Conservation (phyloP, 257 asterid species). For the Nicotiana benthamiana region DNA sequence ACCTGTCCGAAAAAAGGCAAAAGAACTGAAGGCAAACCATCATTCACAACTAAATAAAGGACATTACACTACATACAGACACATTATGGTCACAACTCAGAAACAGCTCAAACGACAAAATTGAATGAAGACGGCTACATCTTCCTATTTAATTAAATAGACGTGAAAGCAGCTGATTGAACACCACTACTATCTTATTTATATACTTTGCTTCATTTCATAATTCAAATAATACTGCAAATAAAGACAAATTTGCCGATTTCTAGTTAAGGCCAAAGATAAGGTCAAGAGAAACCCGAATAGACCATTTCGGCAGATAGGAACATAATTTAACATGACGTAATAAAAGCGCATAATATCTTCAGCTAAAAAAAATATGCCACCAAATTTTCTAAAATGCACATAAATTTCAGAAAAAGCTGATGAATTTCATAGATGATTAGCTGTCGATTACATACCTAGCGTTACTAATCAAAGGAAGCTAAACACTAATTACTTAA, state of each 20-base stretch:
- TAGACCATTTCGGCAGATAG: not conserved
- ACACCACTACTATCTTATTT: not conserved
- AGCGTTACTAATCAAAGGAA: not conserved
- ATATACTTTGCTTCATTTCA: not conserved
- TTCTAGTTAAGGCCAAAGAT: not conserved
- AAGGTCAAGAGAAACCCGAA: not conserved
- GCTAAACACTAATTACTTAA: not conserved
- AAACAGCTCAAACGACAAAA: not conserved
- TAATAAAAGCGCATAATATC: not conserved
- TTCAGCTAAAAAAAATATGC: not conserved
- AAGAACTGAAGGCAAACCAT: too few species aligned
- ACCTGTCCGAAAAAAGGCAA: too few species aligned
- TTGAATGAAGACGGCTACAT: not conserved
- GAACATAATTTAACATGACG: not conserved
- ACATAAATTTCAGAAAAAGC: not conserved
- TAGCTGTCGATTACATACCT: not conserved
- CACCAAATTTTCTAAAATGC: not conserved
- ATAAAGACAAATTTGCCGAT: not conserved
- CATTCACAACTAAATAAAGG: too few species aligned
- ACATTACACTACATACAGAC: not conserved
- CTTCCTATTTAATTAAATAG: too few species aligned
- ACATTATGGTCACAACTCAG: not conserved
- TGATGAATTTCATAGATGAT: not conserved
- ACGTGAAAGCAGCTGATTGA: too few species aligned
- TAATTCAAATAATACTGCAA: not conserved